Conservation (phyloP, 352 stramenopile genomes). For the Aphanomyces stellatus region DNA sequence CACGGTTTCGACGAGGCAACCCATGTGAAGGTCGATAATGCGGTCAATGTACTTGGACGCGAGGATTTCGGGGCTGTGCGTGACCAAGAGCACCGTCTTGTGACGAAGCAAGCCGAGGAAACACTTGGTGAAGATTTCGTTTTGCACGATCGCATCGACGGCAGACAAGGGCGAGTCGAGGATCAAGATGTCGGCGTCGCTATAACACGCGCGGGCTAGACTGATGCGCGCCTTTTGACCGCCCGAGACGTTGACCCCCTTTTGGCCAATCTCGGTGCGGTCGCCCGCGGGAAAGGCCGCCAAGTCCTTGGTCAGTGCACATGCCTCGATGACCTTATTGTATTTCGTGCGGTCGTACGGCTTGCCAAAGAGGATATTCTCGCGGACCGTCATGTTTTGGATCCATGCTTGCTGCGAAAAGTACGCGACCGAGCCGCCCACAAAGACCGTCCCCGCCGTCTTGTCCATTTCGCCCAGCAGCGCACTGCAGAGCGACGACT, state of each 20-base stretch:
- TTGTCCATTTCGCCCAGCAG: slow-evolving; percentile 86
- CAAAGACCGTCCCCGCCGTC: slow-evolving; percentile 25
- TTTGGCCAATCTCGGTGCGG: slow-evolving; percentile 36
- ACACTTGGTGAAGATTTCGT: slow-evolving; percentile 78
- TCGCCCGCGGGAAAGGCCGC: slow-evolving; percentile 45
- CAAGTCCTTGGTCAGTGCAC: slow-evolving; percentile 16
- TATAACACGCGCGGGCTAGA: slow-evolving; percentile 15
- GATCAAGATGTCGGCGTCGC: slow-evolving; percentile 15
- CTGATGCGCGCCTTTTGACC: slow-evolving; percentile 33
- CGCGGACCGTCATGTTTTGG: slow-evolving; percentile 63
- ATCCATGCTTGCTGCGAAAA: slow-evolving; percentile 87
- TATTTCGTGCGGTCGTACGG: slow-evolving; percentile 51
- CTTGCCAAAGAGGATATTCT: slow-evolving; percentile 80
- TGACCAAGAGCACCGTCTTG: slow-evolving; percentile 72
- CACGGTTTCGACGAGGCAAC: neutral
- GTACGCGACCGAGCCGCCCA: slow-evolving; percentile 30
- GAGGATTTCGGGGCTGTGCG: slow-evolving; percentile 46
- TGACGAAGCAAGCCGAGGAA: slow-evolving; percentile 47
- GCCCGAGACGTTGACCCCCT: slow-evolving; percentile 37
- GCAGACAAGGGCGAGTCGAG: slow-evolving; percentile 26
- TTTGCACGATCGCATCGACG: slow-evolving; percentile 89
- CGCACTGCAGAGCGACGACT: slow-evolving; percentile 41
- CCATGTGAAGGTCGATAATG: slow-evolving; percentile 16
- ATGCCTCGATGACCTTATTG: slow-evolving; percentile 19
- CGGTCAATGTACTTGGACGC: slow-evolving; percentile 7